Evolutionary conservation across 768 basidiomycete genomes (phyloP).

Genomic region (Russula olivacea): DNA sequence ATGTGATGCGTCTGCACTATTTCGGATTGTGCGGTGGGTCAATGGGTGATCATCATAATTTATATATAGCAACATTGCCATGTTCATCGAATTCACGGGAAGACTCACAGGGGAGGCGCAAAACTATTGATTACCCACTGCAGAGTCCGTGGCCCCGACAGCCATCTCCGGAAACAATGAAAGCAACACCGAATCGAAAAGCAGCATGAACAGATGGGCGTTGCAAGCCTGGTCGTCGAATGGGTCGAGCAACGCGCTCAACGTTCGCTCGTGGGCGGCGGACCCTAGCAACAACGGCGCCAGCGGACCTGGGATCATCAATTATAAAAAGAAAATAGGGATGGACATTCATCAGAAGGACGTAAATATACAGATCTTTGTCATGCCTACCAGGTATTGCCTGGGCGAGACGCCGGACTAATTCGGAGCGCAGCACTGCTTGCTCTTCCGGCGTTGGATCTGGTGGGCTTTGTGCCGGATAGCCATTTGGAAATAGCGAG

Average conservation of each 20-base stretch:
- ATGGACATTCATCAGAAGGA: background rate
- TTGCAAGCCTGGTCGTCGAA: constrained; percentile 66
- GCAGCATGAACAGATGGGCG: constrained; percentile 63
- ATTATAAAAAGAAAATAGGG: background rate
- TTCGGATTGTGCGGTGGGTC: background rate
- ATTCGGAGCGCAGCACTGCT: constrained; percentile 41
- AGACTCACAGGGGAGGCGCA: background rate
- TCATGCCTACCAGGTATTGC: constrained; percentile 39
- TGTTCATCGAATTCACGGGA: background rate
- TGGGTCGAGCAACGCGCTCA: constrained; percentile 53
- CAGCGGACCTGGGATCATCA: constrained; percentile 33
- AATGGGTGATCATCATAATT: background rate
- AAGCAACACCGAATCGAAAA: constrained; percentile 68
- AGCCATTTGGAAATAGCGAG: constrained; percentile 84
- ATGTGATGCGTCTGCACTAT: background rate
- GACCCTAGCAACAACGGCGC: constrained; percentile 53
- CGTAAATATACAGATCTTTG: background rate
- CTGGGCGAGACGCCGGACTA: constrained; percentile 38
- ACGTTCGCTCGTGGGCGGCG: constrained; percentile 34
- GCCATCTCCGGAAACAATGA: constrained; percentile 75
- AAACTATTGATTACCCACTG: background rate
- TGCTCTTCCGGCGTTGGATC: constrained; percentile 81
- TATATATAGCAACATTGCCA: background rate
- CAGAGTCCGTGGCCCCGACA: constrained; percentile 24
- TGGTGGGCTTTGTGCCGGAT: constrained; percentile 64